Conservation (phyloP, 192 early-diverging fungal genomes). For the Phlyctochytrium planicorne region DNA sequence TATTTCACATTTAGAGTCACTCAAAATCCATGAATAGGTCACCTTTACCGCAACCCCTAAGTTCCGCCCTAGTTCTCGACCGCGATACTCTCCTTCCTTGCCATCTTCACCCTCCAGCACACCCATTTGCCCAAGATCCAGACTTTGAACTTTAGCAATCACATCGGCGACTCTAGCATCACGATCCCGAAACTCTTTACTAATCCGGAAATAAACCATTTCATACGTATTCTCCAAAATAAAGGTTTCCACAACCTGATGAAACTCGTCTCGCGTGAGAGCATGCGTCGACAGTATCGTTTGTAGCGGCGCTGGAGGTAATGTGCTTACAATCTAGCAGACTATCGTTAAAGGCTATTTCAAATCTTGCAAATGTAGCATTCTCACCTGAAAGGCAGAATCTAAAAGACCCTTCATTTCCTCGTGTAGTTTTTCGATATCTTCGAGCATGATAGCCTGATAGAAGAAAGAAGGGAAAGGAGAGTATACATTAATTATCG, state of each 20-base stretch:
- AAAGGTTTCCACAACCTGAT: conserved; percentile 29
- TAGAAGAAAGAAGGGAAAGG: too few relatives aligned
- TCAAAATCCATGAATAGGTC: background rate
- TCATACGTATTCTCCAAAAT: conserved; percentile 42
- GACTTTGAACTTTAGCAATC: conserved; percentile 2
- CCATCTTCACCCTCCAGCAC: background rate
- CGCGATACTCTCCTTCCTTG: background rate
- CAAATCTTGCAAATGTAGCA: too few relatives aligned
- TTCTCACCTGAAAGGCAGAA: background rate
- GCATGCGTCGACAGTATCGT: background rate
- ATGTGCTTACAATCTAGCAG: background rate
- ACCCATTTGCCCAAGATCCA: conserved; percentile 28
- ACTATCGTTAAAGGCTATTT: too few relatives aligned
- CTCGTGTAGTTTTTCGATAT: background rate
- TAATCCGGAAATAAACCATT: conserved; percentile 32
- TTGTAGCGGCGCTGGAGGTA: background rate
- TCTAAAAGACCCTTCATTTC: conserved; percentile 11
- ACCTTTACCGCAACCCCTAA: conserved; percentile 24
- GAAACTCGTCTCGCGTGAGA: conserved; percentile 5
- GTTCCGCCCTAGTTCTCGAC: conserved; percentile 11
- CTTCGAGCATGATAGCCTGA: conserved; percentile 11
- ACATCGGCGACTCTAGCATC: conserved; percentile 20
- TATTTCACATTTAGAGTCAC: background rate
- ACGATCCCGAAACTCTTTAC: conserved; percentile 10
- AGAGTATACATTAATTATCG: background rate